Evolutionary conservation across 2,329 filamentous ascomycete genomes (phyloP), one percentile per base, ranked within the genome.

Genomic region (Dactylonectria estremocensis): DNA sequence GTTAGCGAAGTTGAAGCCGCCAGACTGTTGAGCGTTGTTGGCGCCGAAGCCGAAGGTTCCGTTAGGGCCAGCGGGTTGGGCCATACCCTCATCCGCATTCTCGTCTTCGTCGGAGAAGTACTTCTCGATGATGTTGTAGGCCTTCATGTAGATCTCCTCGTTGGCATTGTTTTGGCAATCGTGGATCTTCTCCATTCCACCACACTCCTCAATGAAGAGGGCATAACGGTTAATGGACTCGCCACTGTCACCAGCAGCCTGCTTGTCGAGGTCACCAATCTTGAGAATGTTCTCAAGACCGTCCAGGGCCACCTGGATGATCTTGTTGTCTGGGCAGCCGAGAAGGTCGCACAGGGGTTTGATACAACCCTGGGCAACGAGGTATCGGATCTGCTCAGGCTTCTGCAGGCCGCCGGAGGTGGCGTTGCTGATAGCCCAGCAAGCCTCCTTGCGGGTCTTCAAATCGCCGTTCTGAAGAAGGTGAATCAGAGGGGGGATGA

Each of bases 61-160:
- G 77, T 93, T 93, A 46, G 87, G 81, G 52, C 89, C 90, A 76
- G 92, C 90, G 28, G 86, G 81, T 79, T 75, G 70, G 2, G 93
- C 92, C 82, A 94, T 89, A 49, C 85, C 86, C 77, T 97, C 94
- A 69, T 95, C 93, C 74, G 95, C 95, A 77, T 95, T 95, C 80
- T 97, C 96, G 63, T 98, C 96, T 75, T 99, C 96, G 78, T 99
- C 96, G 0, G 95, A 98, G 87, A 99, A 99, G 89, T 99, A 99
- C 87, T 98, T 98, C 89, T 99, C 96, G 75, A 99, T 99, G 84
- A 99, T 99, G 89, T 97, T 98, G 89, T 98, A 99, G 0, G 96
- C 96, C 91, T 99, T 99, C 95, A 99, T 98, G 89, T 99, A 99
- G 77, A 99, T 99, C 85, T 99, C 96, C 85, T 99, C 96, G 85